Evolutionary conservation across 2,329 filamentous ascomycete genomes (phyloP), one percentile per base, ranked within the genome.

Genomic region (Celoporthe dispersa): DNA sequence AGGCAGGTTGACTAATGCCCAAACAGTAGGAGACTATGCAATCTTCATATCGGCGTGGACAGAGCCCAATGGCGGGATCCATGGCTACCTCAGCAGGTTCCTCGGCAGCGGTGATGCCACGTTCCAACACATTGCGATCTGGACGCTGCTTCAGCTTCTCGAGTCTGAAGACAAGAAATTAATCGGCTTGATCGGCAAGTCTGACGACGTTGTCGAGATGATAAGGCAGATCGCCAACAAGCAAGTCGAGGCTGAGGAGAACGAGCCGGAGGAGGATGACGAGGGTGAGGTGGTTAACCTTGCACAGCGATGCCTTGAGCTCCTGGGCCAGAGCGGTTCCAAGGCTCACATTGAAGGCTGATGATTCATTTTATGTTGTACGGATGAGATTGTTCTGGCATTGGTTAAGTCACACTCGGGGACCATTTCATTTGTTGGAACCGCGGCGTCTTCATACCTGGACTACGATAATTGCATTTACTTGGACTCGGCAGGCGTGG

Each of bases 51-150:
- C 94, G 75, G 93, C 97, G 80, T 99, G 96, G 96, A 90, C 88
- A 25, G 91, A 97, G 76, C 96, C 96, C 1, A 92, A 94, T 72
- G 96, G 94, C 61, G 96, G 96, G 61, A 97, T 99, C 72, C 94
- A 98, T 78, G 96, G 96, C 67, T 99, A 99, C 78, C 87, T 99
- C 48, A 92, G 91, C 76, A 91, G 95, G 68, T 99, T 99, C 85
- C 86, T 99, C 25, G 93, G 92, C 60, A 98, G 94, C 73, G 95
- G 94, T 55, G 96, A 99, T 78, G 91, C 96, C 0, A 99, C 96
- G 0, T 99, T 99, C 85, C 96, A 99, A 81, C 96, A 99, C 79
- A 99, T 99, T 78, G 96, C 96, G 65, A 97, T 98, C 73, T 99
- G 96, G 96, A 99, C 96, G 1, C 83, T 99, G 63, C 87, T 99